Base-by-base conservation (phyloP, 2,329 filamentous ascomycete species). In the Aspergillus novoparasiticus region DNA sequence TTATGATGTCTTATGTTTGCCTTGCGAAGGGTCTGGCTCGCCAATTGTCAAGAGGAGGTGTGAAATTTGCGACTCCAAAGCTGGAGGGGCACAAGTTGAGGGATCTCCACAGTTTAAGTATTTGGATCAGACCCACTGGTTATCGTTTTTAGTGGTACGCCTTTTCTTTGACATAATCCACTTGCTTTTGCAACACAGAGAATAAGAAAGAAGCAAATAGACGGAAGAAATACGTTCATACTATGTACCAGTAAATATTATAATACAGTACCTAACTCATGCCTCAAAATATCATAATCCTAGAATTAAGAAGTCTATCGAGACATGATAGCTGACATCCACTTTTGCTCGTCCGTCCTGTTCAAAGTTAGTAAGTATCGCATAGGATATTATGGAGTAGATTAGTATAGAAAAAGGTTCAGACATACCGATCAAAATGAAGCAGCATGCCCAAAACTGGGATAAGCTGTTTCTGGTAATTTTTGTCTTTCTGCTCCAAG, bases 291-390 rank as follows among this genome's bases (percentile, higher is more conserved):
- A 34, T 16, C 16, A 32, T n/a, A 51, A 9, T 6, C 39, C 43
- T 26, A 32, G 28, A 43, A 23, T n/a, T 36, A 28, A 51, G 9
- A 58, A 45, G n/a, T 34, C 56, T 69, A 84, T 70, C 76, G 78
- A 19, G 85, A 82, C 64, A 84, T 82, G 56, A 96, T 89, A 3
- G 90, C 93, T 21, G 89, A 86, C 78, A 90, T 87, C 92, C 93
- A 96, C 78, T 92, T 94, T 78, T 95, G 89, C 79, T 95, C 91
- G 69, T 97, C 93, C 70, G 85, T 87, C 70, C 85, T 88, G 62
- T 64, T 62, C 6, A 28, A 21, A 32, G 51, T 70, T 58, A 61
- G 68, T 72, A 69, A 61, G 68, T 72, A 69, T 5, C 14, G 28
- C n/a, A 30, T 19, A 19, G 26, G 10, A 26, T 26, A 34, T 23